These are phyloP conservation scores for Ensete glaucum DNA, from an alignment of 176 grass and related monocot species.

Conservation along the genomic window DNA sequence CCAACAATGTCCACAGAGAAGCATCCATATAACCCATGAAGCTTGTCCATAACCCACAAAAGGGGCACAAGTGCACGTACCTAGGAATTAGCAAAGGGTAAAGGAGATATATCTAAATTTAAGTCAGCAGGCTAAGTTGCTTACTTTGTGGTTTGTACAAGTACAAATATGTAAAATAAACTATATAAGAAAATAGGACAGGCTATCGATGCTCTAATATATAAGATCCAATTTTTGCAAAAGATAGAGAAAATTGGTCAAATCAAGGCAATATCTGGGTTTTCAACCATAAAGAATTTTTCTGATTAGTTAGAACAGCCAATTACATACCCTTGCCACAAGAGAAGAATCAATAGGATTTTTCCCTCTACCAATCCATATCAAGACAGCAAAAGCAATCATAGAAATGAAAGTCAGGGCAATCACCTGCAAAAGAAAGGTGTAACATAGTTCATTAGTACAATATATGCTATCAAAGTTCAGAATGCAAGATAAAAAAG, in stretches of 20 bases:
- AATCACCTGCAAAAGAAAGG: slow-evolving; percentile 57
- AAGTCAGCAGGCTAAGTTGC: too few relatives aligned
- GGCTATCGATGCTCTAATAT: too few relatives aligned
- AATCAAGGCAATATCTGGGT: neutral
- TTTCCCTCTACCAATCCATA: slow-evolving; percentile 77
- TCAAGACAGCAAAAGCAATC: slow-evolving; percentile 72
- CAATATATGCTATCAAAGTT: neutral
- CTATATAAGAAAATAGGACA: too few relatives aligned
- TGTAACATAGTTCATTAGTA: neutral
- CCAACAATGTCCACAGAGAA: neutral
- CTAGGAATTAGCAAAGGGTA: too few relatives aligned
- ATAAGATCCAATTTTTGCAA: too few relatives aligned
- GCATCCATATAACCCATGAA: neutral
- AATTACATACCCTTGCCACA: slow-evolving; percentile 45
- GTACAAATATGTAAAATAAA: too few relatives aligned
- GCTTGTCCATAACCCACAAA: neutral
- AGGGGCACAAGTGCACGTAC: neutral
- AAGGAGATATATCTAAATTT: too few relatives aligned
- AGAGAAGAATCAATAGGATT: slow-evolving; percentile 82
- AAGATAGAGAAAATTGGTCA: neutral
- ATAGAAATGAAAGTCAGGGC: slow-evolving; percentile 72
- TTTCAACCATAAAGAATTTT: slow-evolving; percentile 5
- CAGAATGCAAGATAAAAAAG: neutral
- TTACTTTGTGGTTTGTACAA: too few relatives aligned
- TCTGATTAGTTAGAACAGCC: neutral